Conservation (phyloP, 179 eudicot species). For the Gypsophila paniculata region DNA sequence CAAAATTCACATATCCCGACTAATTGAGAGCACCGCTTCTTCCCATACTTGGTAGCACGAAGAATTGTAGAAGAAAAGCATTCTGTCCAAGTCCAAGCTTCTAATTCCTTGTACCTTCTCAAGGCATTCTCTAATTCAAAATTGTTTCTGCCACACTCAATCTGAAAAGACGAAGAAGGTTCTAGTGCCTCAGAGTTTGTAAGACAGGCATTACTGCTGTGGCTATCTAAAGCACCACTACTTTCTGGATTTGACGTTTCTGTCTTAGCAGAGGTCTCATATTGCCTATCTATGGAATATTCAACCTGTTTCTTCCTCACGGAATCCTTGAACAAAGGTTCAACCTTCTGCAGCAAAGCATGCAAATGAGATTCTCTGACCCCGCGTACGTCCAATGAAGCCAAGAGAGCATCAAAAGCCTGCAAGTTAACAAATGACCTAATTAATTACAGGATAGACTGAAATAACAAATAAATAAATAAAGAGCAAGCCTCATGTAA, state of each 20-base stretch:
- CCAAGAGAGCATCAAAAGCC: slow-evolving; percentile 69
- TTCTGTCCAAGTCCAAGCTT: slow-evolving; percentile 75
- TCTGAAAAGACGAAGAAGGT: slow-evolving; percentile 59
- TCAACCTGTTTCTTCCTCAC: slow-evolving; percentile 35
- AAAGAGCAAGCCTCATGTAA: too few species aligned
- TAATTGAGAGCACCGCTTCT: slow-evolving; percentile 41
- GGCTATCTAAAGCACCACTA: slow-evolving; percentile 44
- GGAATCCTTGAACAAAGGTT: slow-evolving; percentile 54
- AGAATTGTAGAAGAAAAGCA: slow-evolving; percentile 45
- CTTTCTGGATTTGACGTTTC: slow-evolving; percentile 34
- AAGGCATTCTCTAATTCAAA: slow-evolving; percentile 38
- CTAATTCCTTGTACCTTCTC: slow-evolving; percentile 54
- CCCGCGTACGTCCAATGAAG: slow-evolving; percentile 82
- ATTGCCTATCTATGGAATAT: slow-evolving; percentile 11
- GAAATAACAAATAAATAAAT: neutral
- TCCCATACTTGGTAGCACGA: slow-evolving; percentile 55
- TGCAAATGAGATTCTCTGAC: slow-evolving; percentile 69
- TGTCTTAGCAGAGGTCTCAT: slow-evolving; percentile 23
- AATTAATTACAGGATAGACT: neutral
- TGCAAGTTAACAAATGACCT: slow-evolving; percentile 28
- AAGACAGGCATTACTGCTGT: slow-evolving; percentile 44
- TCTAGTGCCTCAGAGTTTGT: slow-evolving; percentile 42
- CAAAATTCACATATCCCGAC: slow-evolving; percentile 52
- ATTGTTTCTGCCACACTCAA: slow-evolving; percentile 56
- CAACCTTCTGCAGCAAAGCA: slow-evolving; percentile 60